phyloP scores from a whole-genome alignment of 345 rosid genomes.

The Eucalyptus marginata region DNA sequence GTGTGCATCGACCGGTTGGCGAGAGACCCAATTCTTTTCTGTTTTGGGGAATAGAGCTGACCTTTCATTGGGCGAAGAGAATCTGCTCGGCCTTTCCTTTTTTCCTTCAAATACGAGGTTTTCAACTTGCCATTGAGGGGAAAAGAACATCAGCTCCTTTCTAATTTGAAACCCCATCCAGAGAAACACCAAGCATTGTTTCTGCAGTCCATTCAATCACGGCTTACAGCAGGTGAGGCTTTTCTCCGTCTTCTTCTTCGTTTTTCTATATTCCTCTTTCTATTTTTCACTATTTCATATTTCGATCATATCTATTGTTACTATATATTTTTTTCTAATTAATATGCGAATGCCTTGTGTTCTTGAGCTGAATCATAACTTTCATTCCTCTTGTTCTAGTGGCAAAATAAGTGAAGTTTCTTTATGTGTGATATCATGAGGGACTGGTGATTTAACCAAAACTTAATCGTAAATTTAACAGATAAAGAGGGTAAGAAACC shows the following conservation, averaged over 20 bases:
- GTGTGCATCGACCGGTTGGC: neutral
- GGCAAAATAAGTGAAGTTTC: neutral
- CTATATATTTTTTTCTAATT: neutral
- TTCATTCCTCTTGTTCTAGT: neutral
- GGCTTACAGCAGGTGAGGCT: neutral
- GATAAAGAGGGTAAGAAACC: neutral
- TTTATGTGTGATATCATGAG: neutral
- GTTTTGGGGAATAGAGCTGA: neutral
- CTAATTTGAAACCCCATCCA: neutral
- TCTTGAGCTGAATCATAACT: neutral
- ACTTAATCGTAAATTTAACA: neutral
- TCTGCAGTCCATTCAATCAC: neutral
- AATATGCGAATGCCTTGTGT: neutral
- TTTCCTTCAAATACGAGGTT: neutral
- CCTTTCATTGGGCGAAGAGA: neutral
- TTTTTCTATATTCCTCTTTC: neutral
- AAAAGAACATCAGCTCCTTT: neutral
- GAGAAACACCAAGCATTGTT: neutral
- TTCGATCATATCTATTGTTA: accelerated
- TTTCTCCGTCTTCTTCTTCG: neutral
- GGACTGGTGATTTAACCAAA: accelerated
- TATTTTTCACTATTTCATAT: neutral
- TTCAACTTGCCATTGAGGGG: neutral
- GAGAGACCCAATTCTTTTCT: neutral
- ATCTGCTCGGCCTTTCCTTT: neutral